A percentile compares a stretch with the other conserved stretches of the same genome.
Conservation (phyloP, 2,329 filamentous ascomycete genomes). For the Colletotrichum truncatum region DNA sequence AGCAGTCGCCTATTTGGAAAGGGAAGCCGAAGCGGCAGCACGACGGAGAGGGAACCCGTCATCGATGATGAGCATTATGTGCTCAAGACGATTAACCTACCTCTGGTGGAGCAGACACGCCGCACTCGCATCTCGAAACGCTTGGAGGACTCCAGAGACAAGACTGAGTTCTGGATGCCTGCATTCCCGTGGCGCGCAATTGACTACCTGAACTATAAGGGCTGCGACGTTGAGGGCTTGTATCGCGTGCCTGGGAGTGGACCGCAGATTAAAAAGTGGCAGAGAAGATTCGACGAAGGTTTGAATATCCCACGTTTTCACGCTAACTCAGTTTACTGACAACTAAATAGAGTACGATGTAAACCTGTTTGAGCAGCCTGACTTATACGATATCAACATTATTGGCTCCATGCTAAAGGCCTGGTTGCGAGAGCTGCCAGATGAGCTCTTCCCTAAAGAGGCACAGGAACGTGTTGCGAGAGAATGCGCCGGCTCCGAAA, state of each 20-base stretch:
- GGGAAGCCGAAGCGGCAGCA: conserved; percentile 75
- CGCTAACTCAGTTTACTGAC: conserved; percentile 37
- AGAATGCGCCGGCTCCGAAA: conserved; percentile 81
- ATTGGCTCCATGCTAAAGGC: conserved; percentile 96
- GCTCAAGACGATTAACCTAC: conserved; percentile 85
- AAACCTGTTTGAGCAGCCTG: conserved; percentile 85
- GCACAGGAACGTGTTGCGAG: conserved; percentile 83
- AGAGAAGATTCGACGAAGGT: conserved; percentile 89
- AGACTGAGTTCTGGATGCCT: conserved; percentile 99
- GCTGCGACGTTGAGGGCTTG: conserved; percentile 90
- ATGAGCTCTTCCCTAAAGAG: conserved; percentile 89
- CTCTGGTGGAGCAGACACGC: conserved; percentile 89
- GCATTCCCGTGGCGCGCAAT: conserved; percentile 95
- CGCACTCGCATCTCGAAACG: conserved; percentile 90
- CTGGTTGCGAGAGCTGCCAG: conserved; percentile 93
- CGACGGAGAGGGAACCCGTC: conserved; percentile 69
- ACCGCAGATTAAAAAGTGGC: conserved; percentile 92
- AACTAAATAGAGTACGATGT: conserved; percentile 77
- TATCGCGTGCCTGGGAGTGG: conserved; percentile 93
- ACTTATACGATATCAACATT: conserved; percentile 95
- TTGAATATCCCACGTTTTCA: background rate
- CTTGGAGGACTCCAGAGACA: conserved; percentile 87
- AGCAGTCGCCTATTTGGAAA: conserved; percentile 87
- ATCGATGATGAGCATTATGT: conserved; percentile 86
- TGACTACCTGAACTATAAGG: conserved; percentile 95